Conservation (phyloP, 805 yeast species). For the Saturnispora mendoncae region DNA sequence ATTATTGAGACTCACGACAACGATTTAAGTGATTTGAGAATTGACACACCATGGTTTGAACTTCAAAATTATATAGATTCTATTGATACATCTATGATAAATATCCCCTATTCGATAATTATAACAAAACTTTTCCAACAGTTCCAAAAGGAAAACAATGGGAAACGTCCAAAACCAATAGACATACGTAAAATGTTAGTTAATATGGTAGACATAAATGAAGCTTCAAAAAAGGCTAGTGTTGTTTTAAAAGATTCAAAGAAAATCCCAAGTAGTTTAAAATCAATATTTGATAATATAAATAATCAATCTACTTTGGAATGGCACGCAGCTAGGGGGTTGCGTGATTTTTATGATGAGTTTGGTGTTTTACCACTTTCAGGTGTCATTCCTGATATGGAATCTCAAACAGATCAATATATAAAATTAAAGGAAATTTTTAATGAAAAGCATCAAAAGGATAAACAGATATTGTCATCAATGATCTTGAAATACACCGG, state of each 20-base stretch:
- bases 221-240: constrained; percentile 36
- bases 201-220: constrained; percentile 22
- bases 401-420: constrained; percentile 59
- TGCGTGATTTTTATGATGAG: constrained; percentile 40
- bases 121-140: constrained; percentile 43
- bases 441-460: constrained; percentile 42
- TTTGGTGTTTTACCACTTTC: constrained; percentile 50
- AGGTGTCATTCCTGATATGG: constrained; percentile 84
- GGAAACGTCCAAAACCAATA: constrained; percentile 15
- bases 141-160: constrained; percentile 26
- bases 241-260: constrained; percentile 33
- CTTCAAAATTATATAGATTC: constrained; percentile 41
- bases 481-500: constrained; percentile 22
- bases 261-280: constrained; percentile 24
- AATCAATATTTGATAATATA: constrained; percentile 21
- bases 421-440: constrained; percentile 51
- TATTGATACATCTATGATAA: constrained; percentile 37
- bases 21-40: constrained; percentile 52
- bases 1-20: constrained; percentile 66
- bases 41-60: constrained; percentile 68
- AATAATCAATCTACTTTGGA: constrained; percentile 14
- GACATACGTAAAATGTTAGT: constrained; percentile 17
- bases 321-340: constrained; percentile 55
- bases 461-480: constrained; percentile 31
- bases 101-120: constrained; percentile 60